Evolutionary conservation across 1,284 basidiomycete genomes (phyloP).

Genomic region (Papiliotrema laurentii): DNA sequence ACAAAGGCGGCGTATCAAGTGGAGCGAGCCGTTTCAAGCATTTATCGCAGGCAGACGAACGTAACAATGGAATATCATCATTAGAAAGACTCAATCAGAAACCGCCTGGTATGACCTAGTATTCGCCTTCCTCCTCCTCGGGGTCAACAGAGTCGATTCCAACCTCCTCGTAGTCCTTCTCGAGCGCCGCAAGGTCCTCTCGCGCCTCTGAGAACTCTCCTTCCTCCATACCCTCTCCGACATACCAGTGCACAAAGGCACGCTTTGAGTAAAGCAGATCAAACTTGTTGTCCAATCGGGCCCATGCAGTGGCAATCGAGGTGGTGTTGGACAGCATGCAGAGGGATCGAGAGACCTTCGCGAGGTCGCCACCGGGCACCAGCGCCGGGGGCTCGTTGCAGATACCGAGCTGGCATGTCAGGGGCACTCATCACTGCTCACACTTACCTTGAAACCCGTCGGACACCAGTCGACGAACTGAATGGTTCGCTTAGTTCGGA

Average conservation of each 20-base stretch:
- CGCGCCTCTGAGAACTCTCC: constrained; percentile 97
- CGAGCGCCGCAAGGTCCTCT: constrained; percentile 92
- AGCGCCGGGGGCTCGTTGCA: constrained; percentile 91
- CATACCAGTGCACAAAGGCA: constrained; percentile 91
- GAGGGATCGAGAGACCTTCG: constrained; percentile 86
- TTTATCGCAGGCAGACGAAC: too few relatives aligned
- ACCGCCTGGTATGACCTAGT: too few relatives aligned
- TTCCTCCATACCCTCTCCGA: constrained; percentile 98
- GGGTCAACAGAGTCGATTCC: constrained; percentile 82
- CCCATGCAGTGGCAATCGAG: constrained; percentile 85
- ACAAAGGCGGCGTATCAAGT: too few relatives aligned
- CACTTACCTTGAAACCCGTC: constrained; percentile 81
- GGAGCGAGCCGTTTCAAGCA: too few relatives aligned
- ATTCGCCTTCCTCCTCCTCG: constrained; percentile 70
- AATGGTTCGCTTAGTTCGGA: constrained; percentile 96
- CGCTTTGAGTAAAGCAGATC: constrained; percentile 92
- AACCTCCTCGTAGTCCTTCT: constrained; percentile 96
- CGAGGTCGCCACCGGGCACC: constrained; percentile 91
- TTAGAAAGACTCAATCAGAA: too few relatives aligned
- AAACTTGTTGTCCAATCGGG: constrained; percentile 96
- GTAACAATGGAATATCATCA: too few relatives aligned
- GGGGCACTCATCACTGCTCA: neutral
- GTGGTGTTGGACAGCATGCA: constrained; percentile 82
- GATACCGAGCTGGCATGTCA: constrained; percentile 66
- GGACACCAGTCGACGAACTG: constrained; percentile 97